Percentiles rank a stretch among this genome's conserved stretches.
Conservation (phyloP, 345 rosid species). For the Psidium guajava region DNA sequence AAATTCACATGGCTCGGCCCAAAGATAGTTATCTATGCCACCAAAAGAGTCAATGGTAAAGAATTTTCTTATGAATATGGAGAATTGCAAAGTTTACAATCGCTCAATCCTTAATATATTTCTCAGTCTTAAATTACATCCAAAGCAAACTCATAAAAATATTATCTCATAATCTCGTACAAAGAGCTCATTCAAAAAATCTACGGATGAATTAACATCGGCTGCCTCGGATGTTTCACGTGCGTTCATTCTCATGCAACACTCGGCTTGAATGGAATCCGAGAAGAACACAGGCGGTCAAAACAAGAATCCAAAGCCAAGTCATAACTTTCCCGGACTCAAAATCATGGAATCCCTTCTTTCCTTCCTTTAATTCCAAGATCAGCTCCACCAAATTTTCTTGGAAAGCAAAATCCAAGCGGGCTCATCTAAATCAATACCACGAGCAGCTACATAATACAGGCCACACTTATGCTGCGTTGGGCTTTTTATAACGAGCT, state of each 20-base stretch:
- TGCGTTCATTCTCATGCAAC: neutral
- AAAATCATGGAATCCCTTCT: neutral
- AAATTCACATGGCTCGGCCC: neutral
- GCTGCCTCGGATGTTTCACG: neutral
- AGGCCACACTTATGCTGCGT: neutral
- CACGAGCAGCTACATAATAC: neutral
- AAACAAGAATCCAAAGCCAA: too few species aligned
- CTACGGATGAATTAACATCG: neutral
- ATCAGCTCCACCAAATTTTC: neutral
- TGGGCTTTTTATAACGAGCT: neutral
- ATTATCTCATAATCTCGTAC: neutral
- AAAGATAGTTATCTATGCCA: neutral
- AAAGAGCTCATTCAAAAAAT: neutral
- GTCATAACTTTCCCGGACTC: neutral
- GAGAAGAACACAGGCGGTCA: too few species aligned
- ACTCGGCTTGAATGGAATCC: too few species aligned
- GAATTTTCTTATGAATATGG: accelerated
- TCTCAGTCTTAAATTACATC: neutral
- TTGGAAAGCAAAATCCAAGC: neutral
- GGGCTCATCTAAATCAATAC: neutral
- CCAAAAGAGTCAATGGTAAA: accelerated
- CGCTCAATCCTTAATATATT: neutral
- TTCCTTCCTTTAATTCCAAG: neutral
- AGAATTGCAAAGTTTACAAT: neutral
- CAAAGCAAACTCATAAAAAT: neutral